These are phyloP conservation scores for Arxiozyma slooffiae DNA, from an alignment of 1,139 yeast genomes.

Conservation along the genomic window DNA sequence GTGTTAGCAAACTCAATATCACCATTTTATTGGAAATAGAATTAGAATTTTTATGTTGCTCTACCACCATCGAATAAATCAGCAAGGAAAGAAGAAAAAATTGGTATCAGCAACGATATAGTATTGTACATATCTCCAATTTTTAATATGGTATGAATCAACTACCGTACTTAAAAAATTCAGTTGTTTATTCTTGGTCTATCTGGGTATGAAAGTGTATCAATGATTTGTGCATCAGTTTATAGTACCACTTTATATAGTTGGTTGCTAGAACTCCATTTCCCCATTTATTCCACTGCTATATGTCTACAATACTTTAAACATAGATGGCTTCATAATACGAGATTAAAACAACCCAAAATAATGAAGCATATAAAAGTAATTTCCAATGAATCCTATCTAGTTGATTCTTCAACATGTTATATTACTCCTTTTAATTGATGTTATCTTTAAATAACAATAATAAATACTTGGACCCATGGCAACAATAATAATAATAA, in stretches of 20 bases:
- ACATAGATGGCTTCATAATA: slow-evolving; percentile 57
- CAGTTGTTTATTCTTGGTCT: slow-evolving; percentile 40
- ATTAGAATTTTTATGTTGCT: too few relatives aligned
- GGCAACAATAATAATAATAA: neutral
- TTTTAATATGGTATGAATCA: slow-evolving; percentile 72
- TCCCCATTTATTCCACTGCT: slow-evolving; percentile 63
- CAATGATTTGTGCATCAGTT: slow-evolving; percentile 92
- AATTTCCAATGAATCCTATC: slow-evolving; percentile 19
- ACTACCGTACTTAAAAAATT: slow-evolving; percentile 37
- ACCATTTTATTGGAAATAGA: too few relatives aligned
- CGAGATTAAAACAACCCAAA: slow-evolving; percentile 45
- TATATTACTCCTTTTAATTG: neutral
- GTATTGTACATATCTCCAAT: slow-evolving; percentile 54
- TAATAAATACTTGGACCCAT: neutral
- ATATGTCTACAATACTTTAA: slow-evolving; percentile 37
- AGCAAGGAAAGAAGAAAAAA: slow-evolving; percentile 74
- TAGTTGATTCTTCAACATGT: neutral
- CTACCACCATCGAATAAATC: slow-evolving; percentile 94
- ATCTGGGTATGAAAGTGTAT: slow-evolving; percentile 57
- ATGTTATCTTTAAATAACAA: neutral
- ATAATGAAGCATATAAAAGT: slow-evolving; percentile 9
- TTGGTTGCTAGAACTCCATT: slow-evolving; percentile 34
- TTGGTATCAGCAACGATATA: slow-evolving; percentile 64
- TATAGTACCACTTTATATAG: slow-evolving; percentile 61
- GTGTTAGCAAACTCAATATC: slow-evolving; percentile 87